A percentile compares a stretch with the other conserved stretches of the same genome.
phyloP scores from a whole-genome alignment of 306 rosid genomes.

The Rosa lucieae region DNA sequence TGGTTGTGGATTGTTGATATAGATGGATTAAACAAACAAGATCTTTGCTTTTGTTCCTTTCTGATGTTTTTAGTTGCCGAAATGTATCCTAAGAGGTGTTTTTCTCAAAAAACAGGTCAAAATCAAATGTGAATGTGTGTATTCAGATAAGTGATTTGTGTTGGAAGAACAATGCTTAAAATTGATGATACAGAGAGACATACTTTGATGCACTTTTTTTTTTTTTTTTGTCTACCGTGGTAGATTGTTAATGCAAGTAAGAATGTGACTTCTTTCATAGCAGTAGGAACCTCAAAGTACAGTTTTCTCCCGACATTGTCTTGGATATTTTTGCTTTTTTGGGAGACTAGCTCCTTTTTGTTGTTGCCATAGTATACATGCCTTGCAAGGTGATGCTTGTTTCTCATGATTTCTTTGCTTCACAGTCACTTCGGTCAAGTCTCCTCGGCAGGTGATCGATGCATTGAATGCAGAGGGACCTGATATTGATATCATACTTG shows the following conservation, averaged over 20 bases:
- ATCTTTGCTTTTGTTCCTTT: background rate
- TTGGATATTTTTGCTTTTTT: too few species aligned
- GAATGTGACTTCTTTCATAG: background rate
- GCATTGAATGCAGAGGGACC: constrained; percentile 94
- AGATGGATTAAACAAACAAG: background rate
- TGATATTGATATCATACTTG: constrained; percentile 85
- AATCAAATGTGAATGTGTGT: background rate
- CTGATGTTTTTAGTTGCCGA: background rate
- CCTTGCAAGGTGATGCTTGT: constrained; percentile 1
- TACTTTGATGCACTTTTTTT: background rate
- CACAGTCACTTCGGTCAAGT: constrained; percentile 73
- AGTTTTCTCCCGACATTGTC: background rate
- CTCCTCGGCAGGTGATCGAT: constrained; percentile 89
- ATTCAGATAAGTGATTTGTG: background rate
- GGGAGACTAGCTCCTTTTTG: background rate
- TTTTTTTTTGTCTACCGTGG: background rate
- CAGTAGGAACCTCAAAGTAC: background rate
- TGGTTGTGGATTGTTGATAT: background rate
- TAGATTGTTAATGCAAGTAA: background rate
- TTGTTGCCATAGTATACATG: background rate
- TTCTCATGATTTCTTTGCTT: constrained; percentile 23
- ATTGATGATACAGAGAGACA: too few species aligned
- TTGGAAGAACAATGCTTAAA: background rate
- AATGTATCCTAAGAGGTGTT: background rate
- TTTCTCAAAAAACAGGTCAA: background rate